Conservation (phyloP, 2,329 filamentous ascomycete genomes). For the Triangularia verruculosa region DNA sequence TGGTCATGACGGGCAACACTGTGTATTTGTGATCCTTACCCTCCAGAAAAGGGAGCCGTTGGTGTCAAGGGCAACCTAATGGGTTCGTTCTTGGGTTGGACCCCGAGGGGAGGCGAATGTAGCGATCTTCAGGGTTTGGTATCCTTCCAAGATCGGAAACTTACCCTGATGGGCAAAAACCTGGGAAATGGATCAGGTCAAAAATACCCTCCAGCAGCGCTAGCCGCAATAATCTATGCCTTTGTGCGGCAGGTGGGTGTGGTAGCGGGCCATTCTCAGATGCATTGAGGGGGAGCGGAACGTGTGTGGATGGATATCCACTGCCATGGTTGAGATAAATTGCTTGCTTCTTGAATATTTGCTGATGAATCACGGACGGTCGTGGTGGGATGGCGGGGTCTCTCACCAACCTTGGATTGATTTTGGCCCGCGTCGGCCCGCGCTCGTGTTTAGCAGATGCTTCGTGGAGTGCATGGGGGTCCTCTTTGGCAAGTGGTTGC, state of each 20-base stretch:
- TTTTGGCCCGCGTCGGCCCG: neutral
- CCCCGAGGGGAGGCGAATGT: conserved; percentile 4
- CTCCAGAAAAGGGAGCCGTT: neutral
- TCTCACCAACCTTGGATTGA: neutral
- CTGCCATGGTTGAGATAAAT: conserved; percentile 6
- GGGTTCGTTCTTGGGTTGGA: neutral
- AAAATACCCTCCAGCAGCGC: neutral
- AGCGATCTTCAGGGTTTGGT: conserved; percentile 10
- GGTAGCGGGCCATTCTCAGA: neutral
- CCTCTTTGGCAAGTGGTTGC: conserved; percentile 1
- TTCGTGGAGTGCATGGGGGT: conserved; percentile 1
- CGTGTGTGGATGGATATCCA: neutral
- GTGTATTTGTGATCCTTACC: conserved; percentile 13
- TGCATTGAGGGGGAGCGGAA: neutral
- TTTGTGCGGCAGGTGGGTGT: neutral
- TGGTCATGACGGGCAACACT: neutral
- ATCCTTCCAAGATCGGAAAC: conserved; percentile 2
- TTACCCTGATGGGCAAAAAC: conserved; percentile 1
- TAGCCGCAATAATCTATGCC: neutral
- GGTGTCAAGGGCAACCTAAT: neutral
- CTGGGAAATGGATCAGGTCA: neutral
- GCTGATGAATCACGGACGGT: conserved; percentile 7
- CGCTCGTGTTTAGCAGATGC: conserved; percentile 7
- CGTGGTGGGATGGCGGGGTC: conserved; percentile 4
- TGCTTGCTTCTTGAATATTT: neutral